A percentile compares a stretch with the other conserved stretches of the same genome.
Conservation (phyloP, 495 filamentous ascomycete genomes). For the Durotheca rogersii region DNA sequence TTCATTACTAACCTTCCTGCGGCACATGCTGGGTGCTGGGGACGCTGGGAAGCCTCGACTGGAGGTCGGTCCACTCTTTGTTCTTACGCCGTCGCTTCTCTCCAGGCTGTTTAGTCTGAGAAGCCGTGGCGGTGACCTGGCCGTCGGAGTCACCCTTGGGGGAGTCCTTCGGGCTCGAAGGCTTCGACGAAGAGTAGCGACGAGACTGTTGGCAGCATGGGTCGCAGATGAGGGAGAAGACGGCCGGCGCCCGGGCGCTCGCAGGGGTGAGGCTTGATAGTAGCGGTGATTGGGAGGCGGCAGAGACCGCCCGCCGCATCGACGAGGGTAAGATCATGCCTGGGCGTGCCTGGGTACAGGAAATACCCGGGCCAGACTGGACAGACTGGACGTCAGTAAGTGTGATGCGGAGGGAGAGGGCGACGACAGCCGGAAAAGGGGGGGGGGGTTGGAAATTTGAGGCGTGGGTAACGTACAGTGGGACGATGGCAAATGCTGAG, state of each 20-base stretch:
- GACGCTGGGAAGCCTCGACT: constrained; percentile 69
- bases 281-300: constrained; percentile 45
- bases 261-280: constrained; percentile 40
- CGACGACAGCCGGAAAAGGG: not conserved
- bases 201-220: constrained; percentile 44
- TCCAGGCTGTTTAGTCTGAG: constrained; percentile 40
- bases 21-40: constrained; percentile 79
- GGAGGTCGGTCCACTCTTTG: constrained; percentile 40
- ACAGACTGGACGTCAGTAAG: constrained; percentile 16
- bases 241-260: constrained; percentile 38
- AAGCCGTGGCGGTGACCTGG: constrained; percentile 42
- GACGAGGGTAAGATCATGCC: constrained; percentile 54
- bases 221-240: constrained; percentile 41
- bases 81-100: constrained; percentile 51
- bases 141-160: constrained; percentile 48
- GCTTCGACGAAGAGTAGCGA: constrained; percentile 59
- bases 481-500: constrained; percentile 16
- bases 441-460: not conserved
- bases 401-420: constrained; percentile 10
- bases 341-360: not conserved
- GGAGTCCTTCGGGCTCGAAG: constrained; percentile 55
- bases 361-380: no score
- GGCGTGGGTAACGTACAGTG: constrained; percentile 11
- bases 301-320: constrained; percentile 48
- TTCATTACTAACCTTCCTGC: constrained; percentile 60